Base-by-base conservation (phyloP, 2,329 filamentous ascomycete species). In the Botrytis cinerea region DNA sequence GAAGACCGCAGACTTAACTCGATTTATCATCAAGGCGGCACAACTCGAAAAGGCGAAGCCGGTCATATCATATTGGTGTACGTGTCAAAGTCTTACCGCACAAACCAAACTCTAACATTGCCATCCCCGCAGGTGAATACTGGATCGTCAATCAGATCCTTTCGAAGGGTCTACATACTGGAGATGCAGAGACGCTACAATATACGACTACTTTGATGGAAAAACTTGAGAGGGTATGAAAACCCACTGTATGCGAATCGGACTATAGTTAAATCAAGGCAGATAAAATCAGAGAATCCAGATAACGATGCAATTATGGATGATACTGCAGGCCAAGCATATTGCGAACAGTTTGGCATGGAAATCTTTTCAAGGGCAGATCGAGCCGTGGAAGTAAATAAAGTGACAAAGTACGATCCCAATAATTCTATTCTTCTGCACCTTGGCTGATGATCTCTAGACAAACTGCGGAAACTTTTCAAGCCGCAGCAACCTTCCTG, bases 1-100 rank as follows among this genome's bases (percentile, higher is more conserved):
- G 79, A 94, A 92, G 84, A 86, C 91, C 73, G 91, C 93, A 74
- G 94, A 97, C 81, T 90, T 97, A 80, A 90, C 90, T 77, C 93
- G 94, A 75, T 98, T 97, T 82, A 91, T 95, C 75, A 88, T 91
- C 72, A 90, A 95, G 80, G 95, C 94, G 48, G 88, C 89, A 51
- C 95, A 99, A 84, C 88, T 99, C 67, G 92, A 95, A 81, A 88
- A 88, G 74, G 89, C 91, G 80, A 96, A 95, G 83, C 96, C 96
- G 14, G 93, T 96, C 74, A 88, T 98, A 78, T 88, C 95, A 76
- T 99, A 98, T 83, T 98, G 95, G 94, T 96, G 95, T 97, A 87
- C 80, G 92, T 87, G 28, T 51, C 20, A 20, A 59, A 20, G 20
- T 25, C 43, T 32, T 64, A 10, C 40, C 38, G 28, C 28, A 16